Conservation (phyloP, 176 grass and related monocot genomes). For the Areca catechu region DNA sequence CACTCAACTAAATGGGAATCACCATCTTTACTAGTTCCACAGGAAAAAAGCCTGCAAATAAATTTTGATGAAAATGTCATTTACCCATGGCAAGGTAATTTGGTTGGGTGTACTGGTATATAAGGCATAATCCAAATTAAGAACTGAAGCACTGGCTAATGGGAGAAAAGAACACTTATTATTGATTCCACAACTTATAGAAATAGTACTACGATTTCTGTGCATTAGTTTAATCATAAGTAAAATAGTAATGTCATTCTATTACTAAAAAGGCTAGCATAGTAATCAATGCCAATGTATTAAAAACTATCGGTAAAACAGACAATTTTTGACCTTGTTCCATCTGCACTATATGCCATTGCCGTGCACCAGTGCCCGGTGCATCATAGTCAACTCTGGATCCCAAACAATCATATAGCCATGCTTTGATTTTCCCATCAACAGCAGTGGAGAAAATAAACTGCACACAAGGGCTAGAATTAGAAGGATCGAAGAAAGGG, state of each 20-base stretch:
- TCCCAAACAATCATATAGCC: constrained; percentile 94
- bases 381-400: constrained; percentile 99
- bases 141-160: too few relatives aligned
- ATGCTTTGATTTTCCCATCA: constrained; percentile 99
- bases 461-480: constrained; percentile 27
- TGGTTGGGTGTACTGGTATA: too few relatives aligned
- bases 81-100: neutral
- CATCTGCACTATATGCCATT: constrained; percentile 95
- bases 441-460: constrained; percentile 99
- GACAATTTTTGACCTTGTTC: constrained; percentile 47
- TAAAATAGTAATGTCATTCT: too few relatives aligned
- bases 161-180: too few relatives aligned
- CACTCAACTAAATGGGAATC: constrained; percentile 97
- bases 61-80: constrained; percentile 6
- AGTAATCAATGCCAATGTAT: too few relatives aligned
- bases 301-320: too few relatives aligned
- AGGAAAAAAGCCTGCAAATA: constrained; percentile 76
- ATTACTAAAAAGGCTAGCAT: too few relatives aligned
- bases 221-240: too few relatives aligned
- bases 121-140: too few relatives aligned
- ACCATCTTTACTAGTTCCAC: constrained; percentile 95
- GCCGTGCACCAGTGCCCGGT: constrained; percentile 95
- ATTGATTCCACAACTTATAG: too few relatives aligned
- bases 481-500: neutral
- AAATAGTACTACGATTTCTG: too few relatives aligned